Conservation (phyloP, 1,284 basidiomycete genomes). For the Chiua sp. region DNA sequence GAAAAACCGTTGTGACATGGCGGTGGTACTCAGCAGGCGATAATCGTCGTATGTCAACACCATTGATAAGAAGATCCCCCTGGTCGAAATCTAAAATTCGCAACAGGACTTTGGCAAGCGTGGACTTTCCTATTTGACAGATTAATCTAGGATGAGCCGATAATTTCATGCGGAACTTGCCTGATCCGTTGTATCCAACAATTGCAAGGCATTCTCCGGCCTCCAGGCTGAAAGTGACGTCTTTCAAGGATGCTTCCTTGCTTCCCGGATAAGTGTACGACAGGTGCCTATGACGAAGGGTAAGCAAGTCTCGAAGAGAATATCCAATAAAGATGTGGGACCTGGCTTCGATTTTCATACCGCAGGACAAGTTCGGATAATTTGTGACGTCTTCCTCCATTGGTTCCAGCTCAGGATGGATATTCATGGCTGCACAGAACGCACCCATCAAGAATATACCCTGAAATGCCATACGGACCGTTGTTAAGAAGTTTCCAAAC, state of each 20-base stretch:
- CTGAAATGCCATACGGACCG: constrained; percentile 74
- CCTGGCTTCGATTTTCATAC: constrained; percentile 75
- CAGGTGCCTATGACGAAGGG: constrained; percentile 53
- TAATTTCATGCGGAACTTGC: constrained; percentile 42
- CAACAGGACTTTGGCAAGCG: constrained; percentile 77
- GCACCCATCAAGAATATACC: constrained; percentile 83
- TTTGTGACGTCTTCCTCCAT: constrained; percentile 50
- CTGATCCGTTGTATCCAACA: constrained; percentile 83
- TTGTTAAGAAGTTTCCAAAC: constrained; percentile 62
- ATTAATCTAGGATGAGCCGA: constrained; percentile 11
- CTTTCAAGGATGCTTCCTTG: constrained; percentile 63
- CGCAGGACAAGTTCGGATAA: constrained; percentile 54
- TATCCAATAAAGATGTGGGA: constrained; percentile 38
- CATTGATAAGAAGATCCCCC: constrained; percentile 72
- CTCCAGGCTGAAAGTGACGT: constrained; percentile 70
- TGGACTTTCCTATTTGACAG: constrained; percentile 70
- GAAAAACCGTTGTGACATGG: constrained; percentile 79
- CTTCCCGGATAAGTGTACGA: constrained; percentile 80
- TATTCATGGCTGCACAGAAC: constrained; percentile 73
- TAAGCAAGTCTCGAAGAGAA: constrained; percentile 17
- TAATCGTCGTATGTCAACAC: constrained; percentile 63
- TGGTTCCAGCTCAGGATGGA: constrained; percentile 71
- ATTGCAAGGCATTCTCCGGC: constrained; percentile 82
- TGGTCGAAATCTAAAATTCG: constrained; percentile 76
- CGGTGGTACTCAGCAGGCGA: constrained; percentile 72